Evolutionary conservation across 768 basidiomycete genomes (phyloP).

Genomic region (Leccinellum albellum): DNA sequence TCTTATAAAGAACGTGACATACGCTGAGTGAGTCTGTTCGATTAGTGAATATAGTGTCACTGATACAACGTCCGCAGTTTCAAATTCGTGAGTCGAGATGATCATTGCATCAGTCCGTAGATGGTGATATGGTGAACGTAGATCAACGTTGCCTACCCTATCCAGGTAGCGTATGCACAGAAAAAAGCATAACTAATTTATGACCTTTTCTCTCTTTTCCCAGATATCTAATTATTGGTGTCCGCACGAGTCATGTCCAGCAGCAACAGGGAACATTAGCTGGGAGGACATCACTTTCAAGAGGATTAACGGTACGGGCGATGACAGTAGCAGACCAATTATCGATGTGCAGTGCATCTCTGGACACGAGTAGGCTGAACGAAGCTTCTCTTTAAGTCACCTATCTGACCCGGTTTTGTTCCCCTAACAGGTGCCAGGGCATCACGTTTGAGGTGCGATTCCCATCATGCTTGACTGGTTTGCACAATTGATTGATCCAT

Average conservation of each 20-base stretch:
- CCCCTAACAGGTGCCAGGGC: not conserved
- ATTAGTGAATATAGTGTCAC: not conserved
- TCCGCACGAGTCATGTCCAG: not conserved
- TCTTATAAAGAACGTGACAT: slow-evolving; percentile 7
- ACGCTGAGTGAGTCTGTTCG: slow-evolving; percentile 3
- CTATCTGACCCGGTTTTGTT: not conserved
- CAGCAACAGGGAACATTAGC: not conserved
- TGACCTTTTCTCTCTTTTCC: not conserved
- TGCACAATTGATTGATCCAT: not conserved
- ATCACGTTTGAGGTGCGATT: slow-evolving; percentile 11
- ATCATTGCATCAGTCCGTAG: not conserved
- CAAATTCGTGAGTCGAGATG: slow-evolving; percentile 2
- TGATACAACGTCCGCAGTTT: slow-evolving; percentile 6
- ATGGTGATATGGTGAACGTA: not conserved
- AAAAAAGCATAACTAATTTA: not conserved
- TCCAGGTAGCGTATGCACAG: slow-evolving; percentile 5
- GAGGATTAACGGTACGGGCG: slow-evolving; percentile 7
- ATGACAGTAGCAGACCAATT: not conserved
- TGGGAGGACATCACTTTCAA: slow-evolving; percentile 10
- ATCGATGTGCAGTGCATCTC: not conserved
- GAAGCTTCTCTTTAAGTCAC: not conserved
- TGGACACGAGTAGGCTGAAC: not conserved
- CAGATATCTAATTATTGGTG: slow-evolving; percentile 9
- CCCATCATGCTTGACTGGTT: not conserved
- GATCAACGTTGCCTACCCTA: slow-evolving; percentile 3